Conservation (phyloP, 148 eudicot species). For the Diospyros kaki region DNA sequence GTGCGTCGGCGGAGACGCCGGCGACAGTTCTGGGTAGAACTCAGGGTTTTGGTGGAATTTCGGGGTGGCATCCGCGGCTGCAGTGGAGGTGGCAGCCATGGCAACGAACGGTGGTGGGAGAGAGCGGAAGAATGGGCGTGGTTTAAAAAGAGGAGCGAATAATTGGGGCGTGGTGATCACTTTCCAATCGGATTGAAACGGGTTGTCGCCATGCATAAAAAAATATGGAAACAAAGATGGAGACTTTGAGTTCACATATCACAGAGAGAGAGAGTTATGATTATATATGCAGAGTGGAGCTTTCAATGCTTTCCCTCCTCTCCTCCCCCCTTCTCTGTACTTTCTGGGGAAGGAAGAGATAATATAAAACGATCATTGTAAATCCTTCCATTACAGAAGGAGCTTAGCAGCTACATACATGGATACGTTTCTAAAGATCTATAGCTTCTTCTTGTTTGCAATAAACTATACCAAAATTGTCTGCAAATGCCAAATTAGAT, state of each 20-base stretch:
- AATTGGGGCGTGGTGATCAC: conserved; percentile 6
- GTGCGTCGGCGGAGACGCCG: neutral
- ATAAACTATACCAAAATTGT: too few species aligned
- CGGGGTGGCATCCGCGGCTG: conserved; percentile 7
- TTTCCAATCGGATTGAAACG: conserved; percentile 14
- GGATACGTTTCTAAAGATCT: too few species aligned
- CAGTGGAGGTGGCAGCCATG: conserved; percentile 12
- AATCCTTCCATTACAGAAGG: too few species aligned
- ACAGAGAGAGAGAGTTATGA: neutral
- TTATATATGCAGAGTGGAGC: neutral
- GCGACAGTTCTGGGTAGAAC: conserved; percentile 12
- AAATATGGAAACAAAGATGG: neutral
- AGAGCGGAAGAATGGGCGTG: neutral
- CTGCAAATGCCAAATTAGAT: too few species aligned
- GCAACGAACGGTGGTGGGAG: neutral
- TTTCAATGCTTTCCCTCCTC: neutral
- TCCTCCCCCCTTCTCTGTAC: neutral
- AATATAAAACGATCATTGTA: too few species aligned
- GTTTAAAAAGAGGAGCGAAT: conserved; percentile 12
- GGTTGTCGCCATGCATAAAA: conserved; percentile 15
- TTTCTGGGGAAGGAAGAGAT: too few species aligned
- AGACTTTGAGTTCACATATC: neutral
- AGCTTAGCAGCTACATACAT: too few species aligned
- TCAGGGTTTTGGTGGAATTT: conserved; percentile 15
- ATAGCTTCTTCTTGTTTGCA: too few species aligned